Evolutionary conservation across 108 stramenopile genomes (phyloP), one percentile per base, ranked within the genome.

Genomic region (Fragilaria radians): DNA sequence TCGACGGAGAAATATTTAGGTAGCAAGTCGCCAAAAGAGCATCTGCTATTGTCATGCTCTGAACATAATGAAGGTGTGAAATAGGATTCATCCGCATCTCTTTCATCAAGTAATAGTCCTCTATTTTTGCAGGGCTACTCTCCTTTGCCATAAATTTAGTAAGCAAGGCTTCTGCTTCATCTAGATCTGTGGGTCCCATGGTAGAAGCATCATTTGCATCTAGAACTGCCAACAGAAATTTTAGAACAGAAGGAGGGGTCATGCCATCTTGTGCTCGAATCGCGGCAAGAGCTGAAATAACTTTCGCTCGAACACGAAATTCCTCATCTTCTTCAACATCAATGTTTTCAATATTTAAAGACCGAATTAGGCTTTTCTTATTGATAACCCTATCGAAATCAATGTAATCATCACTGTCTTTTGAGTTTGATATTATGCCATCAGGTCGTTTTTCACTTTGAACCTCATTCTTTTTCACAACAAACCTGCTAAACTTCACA

Each of bases 321-420:
- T 90, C 88, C 53, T 89, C 91, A 60, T 93, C 91, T 67, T 93
- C 91, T 60, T 93, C 91, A 26, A 85, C 63, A 51, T 89, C 86
- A 27, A 89, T 64, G 53, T 83, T 84, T 45, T 89, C 87, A 18
- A 83, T 83, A 57, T 82, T 78, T 58, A 85, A 83, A 31, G 85
- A 66, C 2, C 81, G 80, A 28, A 54, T 74, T 50, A 86, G 58
- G 33, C 89, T 85, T 32, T 74, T 69, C 32, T 73, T 74, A 22
- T 86, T 82, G 25, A 66, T 64, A 7, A 87, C 58, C 0, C 70
- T 61, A 63, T 93, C 91, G 11, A 93, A 73, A 49, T 93, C 89
- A 26, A 73, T 66, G 58, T 89, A 93, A 26, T 78, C 82, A 57
- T 81, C 68, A 28, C 57, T 52, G 22, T 61, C 64, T 17, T 59